These are phyloP conservation scores for Eremochloa ophiuroides DNA, from an alignment of 176 grass and related monocot genomes.

Conservation along the genomic window DNA sequence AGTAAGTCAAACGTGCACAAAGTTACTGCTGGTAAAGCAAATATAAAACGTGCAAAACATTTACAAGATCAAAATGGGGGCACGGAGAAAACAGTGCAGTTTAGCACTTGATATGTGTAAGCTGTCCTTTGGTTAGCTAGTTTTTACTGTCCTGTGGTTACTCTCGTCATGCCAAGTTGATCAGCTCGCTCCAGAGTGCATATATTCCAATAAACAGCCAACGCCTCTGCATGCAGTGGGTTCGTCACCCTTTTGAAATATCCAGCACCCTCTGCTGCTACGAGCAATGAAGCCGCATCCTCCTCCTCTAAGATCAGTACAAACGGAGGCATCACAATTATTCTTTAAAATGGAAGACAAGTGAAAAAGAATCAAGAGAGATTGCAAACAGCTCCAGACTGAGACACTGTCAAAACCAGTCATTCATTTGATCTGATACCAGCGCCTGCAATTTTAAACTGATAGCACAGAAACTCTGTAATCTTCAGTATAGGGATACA, in stretches of 20 bases:
- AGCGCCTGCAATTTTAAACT: background rate
- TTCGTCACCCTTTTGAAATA: too few species aligned
- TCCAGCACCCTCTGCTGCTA: too few species aligned
- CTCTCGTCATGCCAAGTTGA: too few species aligned
- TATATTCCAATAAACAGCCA: too few species aligned
- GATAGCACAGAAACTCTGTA: background rate
- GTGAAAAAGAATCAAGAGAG: background rate
- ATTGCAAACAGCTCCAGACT: background rate
- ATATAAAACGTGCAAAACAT: background rate
- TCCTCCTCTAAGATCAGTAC: too few species aligned
- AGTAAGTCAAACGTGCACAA: background rate
- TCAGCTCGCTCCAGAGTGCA: too few species aligned
- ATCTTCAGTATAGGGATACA: background rate
- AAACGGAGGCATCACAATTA: too few species aligned
- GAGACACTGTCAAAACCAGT: background rate
- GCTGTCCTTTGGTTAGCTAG: background rate
- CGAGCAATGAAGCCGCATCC: too few species aligned
- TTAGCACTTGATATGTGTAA: background rate
- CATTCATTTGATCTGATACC: slow-evolving; percentile 16
- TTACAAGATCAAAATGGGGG: background rate
- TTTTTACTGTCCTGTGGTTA: background rate
- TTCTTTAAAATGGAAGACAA: background rate
- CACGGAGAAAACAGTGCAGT: background rate
- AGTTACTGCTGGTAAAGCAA: background rate
- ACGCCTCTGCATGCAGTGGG: too few species aligned